Conservation (phyloP, 352 stramenopile genomes). For the Pythium phragmiticola region DNA sequence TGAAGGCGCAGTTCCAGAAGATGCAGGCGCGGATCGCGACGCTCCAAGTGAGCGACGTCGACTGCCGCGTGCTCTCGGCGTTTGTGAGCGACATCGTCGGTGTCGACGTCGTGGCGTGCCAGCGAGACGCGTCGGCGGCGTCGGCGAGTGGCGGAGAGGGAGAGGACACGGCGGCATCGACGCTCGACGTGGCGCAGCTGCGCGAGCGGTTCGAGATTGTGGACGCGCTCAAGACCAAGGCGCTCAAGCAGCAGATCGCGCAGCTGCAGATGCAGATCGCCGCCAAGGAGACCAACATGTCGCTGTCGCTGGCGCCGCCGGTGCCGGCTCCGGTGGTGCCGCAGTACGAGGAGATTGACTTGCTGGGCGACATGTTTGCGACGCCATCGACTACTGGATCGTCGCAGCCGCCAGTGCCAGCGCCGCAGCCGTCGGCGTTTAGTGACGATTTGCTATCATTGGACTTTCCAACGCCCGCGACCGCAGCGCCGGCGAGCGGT, state of each 20-base stretch:
- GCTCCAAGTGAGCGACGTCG: conserved; percentile 40
- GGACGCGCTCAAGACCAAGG: conserved; percentile 42
- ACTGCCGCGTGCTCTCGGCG: conserved; percentile 40
- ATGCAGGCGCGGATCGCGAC: conserved; percentile 50
- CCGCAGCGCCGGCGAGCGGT: not conserved
- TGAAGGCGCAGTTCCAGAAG: conserved; percentile 84
- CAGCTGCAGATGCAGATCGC: conserved; percentile 22
- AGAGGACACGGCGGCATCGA: conserved; percentile 16
- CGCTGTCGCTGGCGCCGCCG: conserved; percentile 40
- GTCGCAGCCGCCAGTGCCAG: not conserved
- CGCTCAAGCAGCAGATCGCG: conserved; percentile 33
- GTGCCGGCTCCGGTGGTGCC: conserved; percentile 29
- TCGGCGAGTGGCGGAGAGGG: conserved; percentile 6
- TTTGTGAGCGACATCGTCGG: conserved; percentile 73
- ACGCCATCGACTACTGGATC: not conserved
- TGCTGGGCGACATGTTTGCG: conserved; percentile 32
- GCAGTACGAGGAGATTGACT: conserved; percentile 60
- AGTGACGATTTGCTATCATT: conserved; percentile 25
- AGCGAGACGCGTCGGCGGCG: conserved; percentile 8
- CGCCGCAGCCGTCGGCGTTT: conserved; percentile 8
- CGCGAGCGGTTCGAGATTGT: conserved; percentile 51
- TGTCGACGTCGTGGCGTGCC: conserved; percentile 60
- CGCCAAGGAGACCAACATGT: conserved; percentile 9
- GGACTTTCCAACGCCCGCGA: conserved; percentile 3
- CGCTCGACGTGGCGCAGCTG: conserved; percentile 47